Conservation (phyloP, 495 filamentous ascomycete species). For the Tuber calosporum region DNA sequence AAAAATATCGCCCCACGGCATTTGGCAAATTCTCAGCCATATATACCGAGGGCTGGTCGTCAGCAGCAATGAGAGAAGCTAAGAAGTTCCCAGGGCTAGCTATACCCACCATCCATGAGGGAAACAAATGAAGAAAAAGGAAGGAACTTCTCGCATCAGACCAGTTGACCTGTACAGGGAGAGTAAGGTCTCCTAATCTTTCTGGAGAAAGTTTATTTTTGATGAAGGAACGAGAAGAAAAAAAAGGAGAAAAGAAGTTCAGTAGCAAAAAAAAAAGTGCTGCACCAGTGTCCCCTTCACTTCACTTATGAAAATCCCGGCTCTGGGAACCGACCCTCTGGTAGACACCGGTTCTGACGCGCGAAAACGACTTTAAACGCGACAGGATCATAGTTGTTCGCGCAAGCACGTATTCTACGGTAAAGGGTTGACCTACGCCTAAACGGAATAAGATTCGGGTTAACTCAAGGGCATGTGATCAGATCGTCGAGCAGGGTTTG, state of each 20-base stretch:
- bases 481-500: neutral
- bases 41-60: neutral
- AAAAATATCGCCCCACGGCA: neutral
- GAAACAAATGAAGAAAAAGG: neutral
- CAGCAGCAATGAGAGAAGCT: neutral
- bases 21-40: conserved; percentile 3
- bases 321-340: neutral
- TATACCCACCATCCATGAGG: neutral
- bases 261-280: neutral
- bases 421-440: neutral
- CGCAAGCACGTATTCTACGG: neutral
- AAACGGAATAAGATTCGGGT: neutral
- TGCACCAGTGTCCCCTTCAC: neutral
- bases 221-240: neutral
- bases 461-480: neutral
- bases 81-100: neutral
- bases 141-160: neutral
- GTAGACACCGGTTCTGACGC: neutral
- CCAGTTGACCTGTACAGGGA: neutral
- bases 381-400: neutral
- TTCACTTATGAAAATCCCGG: neutral
- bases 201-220: neutral
- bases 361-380: neutral
- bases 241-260: neutral
- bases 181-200: neutral